Evolutionary conservation across 805 yeast species (phyloP).

Genomic region (Ascoidea rubescens): DNA sequence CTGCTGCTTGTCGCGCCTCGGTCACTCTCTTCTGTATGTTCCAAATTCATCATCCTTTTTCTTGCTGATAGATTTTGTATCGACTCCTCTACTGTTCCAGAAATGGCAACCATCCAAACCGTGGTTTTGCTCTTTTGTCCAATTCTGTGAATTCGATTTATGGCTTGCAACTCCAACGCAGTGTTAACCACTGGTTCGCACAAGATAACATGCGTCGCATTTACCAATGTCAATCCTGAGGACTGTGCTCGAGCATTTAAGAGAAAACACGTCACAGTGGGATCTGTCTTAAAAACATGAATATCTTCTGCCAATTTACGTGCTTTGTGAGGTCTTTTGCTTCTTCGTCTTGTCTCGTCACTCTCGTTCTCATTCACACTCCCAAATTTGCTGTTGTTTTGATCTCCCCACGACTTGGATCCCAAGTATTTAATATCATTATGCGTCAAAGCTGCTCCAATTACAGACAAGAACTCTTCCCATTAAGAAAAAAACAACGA

Average conservation of each 20-base stretch:
- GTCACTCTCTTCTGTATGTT: conserved; percentile 3
- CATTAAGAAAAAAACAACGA: conserved; percentile 87
- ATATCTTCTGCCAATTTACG: conserved; percentile 24
- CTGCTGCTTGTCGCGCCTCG: background rate
- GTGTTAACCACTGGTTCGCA: conserved; percentile 89
- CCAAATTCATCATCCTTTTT: conserved; percentile 33
- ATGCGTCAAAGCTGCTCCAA: conserved; percentile 50
- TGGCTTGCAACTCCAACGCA: conserved; percentile 81
- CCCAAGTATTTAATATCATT: conserved; percentile 47
- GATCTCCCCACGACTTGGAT: conserved; percentile 19
- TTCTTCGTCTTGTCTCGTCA: background rate
- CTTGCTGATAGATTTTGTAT: conserved; percentile 57
- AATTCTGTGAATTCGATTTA: conserved; percentile 82
- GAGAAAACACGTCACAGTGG: conserved; percentile 66
- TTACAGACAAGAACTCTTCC: conserved; percentile 53
- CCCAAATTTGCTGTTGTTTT: background rate
- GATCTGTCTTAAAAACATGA: conserved; percentile 44
- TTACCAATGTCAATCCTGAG: conserved; percentile 79
- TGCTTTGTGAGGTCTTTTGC: conserved; percentile 14
- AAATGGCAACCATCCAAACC: conserved; percentile 85
- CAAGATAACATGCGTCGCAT: conserved; percentile 83
- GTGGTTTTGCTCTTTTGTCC: conserved; percentile 76
- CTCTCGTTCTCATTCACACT: conserved; percentile 1
- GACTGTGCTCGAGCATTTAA: conserved; percentile 80
- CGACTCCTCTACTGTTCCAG: conserved; percentile 79